A percentile compares a stretch with the other conserved stretches of the same genome.
phyloP scores from a whole-genome alignment of 306 rosid species.

The Gynostemma pentaphyllum region DNA sequence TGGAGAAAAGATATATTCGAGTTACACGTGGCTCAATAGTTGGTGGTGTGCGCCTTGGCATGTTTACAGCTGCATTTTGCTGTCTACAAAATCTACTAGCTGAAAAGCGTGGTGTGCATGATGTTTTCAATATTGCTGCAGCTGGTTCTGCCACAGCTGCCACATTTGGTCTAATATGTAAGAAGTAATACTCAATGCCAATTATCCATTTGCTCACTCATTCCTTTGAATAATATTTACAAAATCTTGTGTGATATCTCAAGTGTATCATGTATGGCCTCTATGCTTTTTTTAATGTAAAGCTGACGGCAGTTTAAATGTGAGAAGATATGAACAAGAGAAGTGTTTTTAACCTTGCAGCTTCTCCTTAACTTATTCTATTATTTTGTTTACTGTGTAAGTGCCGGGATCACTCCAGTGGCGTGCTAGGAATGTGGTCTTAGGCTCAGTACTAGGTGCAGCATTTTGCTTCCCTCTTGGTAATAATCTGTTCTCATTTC shows the following conservation, averaged over 20 bases:
- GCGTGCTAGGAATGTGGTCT: conserved; percentile 71
- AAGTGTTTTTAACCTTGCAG: not conserved
- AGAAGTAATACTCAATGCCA: conserved; percentile 18
- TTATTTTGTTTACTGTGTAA: conserved; percentile 19
- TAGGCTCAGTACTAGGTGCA: conserved; percentile 82
- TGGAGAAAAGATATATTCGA: conserved; percentile 89
- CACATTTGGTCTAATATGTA: conserved; percentile 79
- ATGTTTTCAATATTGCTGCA: conserved; percentile 73
- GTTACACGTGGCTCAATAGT: conserved; percentile 70
- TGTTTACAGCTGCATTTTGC: conserved; percentile 80
- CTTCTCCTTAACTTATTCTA: conserved; percentile 2
- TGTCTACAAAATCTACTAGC: conserved; percentile 67
- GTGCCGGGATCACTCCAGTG: conserved; percentile 89
- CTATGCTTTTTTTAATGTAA: not conserved
- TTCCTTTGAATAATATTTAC: not conserved
- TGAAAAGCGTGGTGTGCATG: conserved; percentile 77
- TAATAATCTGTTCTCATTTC: conserved; percentile 14
- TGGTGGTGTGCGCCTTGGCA: conserved; percentile 88
- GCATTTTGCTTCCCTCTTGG: conserved; percentile 87
- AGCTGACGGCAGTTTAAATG: not conserved
- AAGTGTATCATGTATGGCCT: not conserved
- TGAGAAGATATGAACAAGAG: not conserved
- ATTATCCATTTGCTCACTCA: not conserved
- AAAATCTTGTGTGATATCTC: not conserved
- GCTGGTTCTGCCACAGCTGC: conserved; percentile 98